These are phyloP conservation scores for Zopfia rhizophila DNA, from an alignment of 2,329 filamentous ascomycete species.

Conservation along the genomic window DNA sequence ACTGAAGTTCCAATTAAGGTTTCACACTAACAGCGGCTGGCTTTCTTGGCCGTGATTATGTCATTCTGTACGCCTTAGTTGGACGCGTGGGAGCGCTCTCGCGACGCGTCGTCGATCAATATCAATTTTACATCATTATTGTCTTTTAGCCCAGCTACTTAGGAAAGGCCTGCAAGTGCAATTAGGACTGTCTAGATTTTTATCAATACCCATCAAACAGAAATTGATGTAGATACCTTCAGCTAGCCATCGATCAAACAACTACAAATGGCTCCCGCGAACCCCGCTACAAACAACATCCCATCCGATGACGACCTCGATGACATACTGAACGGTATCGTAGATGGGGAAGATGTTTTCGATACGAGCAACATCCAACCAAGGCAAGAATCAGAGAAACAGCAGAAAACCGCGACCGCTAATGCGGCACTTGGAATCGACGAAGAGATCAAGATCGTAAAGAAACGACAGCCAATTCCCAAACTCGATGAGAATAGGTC, in stretches of 20 bases:
- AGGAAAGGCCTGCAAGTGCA: too few relatives aligned
- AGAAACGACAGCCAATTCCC: constrained; percentile 78
- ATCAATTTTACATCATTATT: background rate
- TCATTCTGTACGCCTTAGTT: constrained; percentile 9
- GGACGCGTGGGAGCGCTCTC: constrained; percentile 25
- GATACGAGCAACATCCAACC: constrained; percentile 44
- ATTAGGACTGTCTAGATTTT: too few relatives aligned
- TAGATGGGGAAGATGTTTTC: constrained; percentile 63
- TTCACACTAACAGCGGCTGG: constrained; percentile 19
- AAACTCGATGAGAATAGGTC: constrained; percentile 88
- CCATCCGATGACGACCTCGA: constrained; percentile 64
- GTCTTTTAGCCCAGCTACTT: too few relatives aligned
- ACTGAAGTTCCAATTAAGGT: constrained; percentile 20
- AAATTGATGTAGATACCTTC: too few relatives aligned
- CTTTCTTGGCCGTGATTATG: constrained; percentile 13
- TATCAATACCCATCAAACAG: too few relatives aligned
- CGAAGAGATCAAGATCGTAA: constrained; percentile 83
- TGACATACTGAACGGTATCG: constrained; percentile 80
- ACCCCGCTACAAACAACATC: constrained; percentile 24
- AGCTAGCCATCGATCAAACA: too few relatives aligned
- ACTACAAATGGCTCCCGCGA: constrained; percentile 32
- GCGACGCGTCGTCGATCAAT: constrained; percentile 21
- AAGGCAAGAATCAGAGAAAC: constrained; percentile 21
- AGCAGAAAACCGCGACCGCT: constrained; percentile 44
- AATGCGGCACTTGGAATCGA: constrained; percentile 78